Evolutionary conservation across 2,329 filamentous ascomycete genomes (phyloP), one percentile per base, ranked within the genome.

Genomic region (Mycocentrospora acerina): DNA sequence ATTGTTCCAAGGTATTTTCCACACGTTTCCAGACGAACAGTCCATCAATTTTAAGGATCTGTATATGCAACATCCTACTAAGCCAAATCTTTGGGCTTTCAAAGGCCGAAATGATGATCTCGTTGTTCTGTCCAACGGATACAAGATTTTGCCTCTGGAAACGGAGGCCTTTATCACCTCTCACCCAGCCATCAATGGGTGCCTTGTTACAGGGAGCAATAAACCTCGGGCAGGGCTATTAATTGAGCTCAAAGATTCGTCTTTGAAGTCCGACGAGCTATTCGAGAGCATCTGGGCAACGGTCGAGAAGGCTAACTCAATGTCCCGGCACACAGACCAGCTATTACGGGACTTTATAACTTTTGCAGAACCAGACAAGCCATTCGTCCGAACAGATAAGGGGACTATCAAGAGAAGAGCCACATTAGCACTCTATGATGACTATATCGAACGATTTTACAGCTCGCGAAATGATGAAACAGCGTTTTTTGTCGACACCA

Each of bases 401-500:
- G 67, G 71, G 0, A 74, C 68, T 0, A 62, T 74, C 7, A 71
- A 73, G 49, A 66, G 74, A 3, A 56, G 53, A 2, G 58, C 62
- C 0, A 75, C 75, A 0, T 38, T 68, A 6, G 40, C 52, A 1
- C 60, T 72, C 0, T 79, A 75, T 31, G 54, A 55, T 2, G 56
- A 69, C 2, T 73, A 75, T 35, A 76, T 79, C 19, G 69, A 77
- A 13, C 60, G 59, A 0, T 60, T 78, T 8, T 78, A 78, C 16
- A 29, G 4, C n/a, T 35, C 35, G 8, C 38, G 38, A 6, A 32
- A 12, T 13, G 33, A 35, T 2, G 44, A 50, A 3, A 29, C 7
- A 17, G 17, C 14, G 12, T 37, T 41, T 8, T 13, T 32, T 2
- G 11, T 46, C 6, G 46, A 56, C 11, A 37, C 35, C 4, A 52